These are phyloP conservation scores for Aspergillus jensenii DNA, from an alignment of 2,329 filamentous ascomycete genomes.

Conservation along the genomic window DNA sequence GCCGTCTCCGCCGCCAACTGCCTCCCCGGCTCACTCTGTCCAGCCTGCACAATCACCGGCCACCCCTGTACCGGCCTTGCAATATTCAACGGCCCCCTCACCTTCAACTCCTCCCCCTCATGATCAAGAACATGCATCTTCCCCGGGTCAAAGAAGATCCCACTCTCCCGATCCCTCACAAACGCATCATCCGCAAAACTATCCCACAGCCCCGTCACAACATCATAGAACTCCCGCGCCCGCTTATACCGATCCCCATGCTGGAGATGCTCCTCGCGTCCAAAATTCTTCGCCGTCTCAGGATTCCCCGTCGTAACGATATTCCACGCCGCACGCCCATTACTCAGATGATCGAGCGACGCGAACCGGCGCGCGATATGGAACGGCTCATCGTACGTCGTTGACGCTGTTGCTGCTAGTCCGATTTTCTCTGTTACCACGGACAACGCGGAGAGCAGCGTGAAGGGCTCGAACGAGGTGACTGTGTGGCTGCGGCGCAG, in stretches of 20 bases:
- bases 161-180: conserved; percentile 48
- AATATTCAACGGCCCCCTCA: conserved; percentile 53
- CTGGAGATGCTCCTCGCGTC: conserved; percentile 51
- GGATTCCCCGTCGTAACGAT: conserved; percentile 56
- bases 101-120: conserved; percentile 48
- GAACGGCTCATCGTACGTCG: conserved; percentile 54
- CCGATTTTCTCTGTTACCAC: conserved; percentile 52
- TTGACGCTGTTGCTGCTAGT: conserved; percentile 53
- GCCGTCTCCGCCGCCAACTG: conserved; percentile 56
- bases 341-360: conserved; percentile 52
- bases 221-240: conserved; percentile 54
- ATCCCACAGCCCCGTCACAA: conserved; percentile 55
- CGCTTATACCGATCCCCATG: conserved; percentile 53
- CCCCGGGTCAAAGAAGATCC: conserved; percentile 52
- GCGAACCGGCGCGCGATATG: conserved; percentile 55
- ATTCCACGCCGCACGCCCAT: conserved; percentile 54
- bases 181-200: conserved; percentile 59
- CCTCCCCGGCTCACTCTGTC: conserved; percentile 53
- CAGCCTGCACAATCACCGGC: conserved; percentile 58
- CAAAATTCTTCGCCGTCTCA: conserved; percentile 55
- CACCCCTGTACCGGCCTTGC: conserved; percentile 55
- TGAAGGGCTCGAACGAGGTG: conserved; percentile 59
- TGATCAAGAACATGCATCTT: conserved; percentile 56
- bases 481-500: conserved; percentile 59
- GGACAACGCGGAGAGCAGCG: conserved; percentile 52